Percentiles rank a stretch among this genome's conserved stretches.
phyloP scores from a whole-genome alignment of 805 yeast species.

The Suhomyces xylopsoci region DNA sequence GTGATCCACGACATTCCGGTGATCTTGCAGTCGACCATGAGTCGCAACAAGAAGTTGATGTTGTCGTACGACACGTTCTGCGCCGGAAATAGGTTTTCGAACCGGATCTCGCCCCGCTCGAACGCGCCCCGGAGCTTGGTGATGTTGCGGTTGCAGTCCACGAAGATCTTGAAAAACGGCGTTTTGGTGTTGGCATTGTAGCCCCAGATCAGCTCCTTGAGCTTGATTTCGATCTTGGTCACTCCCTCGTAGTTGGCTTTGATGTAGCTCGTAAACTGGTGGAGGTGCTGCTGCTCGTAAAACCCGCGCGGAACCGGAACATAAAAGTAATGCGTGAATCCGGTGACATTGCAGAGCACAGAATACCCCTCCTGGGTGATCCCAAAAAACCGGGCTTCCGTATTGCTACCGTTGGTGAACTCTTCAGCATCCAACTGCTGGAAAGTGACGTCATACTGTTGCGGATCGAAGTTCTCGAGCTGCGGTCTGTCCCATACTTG shows the following conservation, averaged over 20 bases:
- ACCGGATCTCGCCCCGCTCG: slow-evolving; percentile 75
- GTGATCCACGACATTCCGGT: slow-evolving; percentile 98
- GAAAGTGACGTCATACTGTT: slow-evolving; percentile 55
- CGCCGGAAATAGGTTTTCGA: slow-evolving; percentile 59
- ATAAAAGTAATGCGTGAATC: slow-evolving; percentile 85
- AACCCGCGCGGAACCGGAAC: slow-evolving; percentile 88
- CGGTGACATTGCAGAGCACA: slow-evolving; percentile 83
- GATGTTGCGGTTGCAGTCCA: slow-evolving; percentile 62
- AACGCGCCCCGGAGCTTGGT: slow-evolving; percentile 72
- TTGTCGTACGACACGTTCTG: slow-evolving; percentile 81
- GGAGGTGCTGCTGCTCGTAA: slow-evolving; percentile 50
- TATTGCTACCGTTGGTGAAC: slow-evolving; percentile 51
- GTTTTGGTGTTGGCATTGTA: slow-evolving; percentile 73
- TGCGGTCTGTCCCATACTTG: slow-evolving; percentile 56
- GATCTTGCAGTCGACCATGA: slow-evolving; percentile 90
- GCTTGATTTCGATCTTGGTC: slow-evolving; percentile 57
- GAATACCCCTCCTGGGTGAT: slow-evolving; percentile 87
- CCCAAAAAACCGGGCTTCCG: slow-evolving; percentile 84
- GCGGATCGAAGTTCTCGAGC: slow-evolving; percentile 52
- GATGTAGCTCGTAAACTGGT: slow-evolving; percentile 45
- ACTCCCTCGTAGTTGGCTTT: slow-evolving; percentile 54
- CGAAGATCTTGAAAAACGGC: slow-evolving; percentile 75
- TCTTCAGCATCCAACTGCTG: slow-evolving; percentile 98
- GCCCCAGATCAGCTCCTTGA: slow-evolving; percentile 93
- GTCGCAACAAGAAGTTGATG: slow-evolving; percentile 75